Evolutionary conservation across 1,284 basidiomycete species (phyloP).

Genomic region (Rhodotorula sp.): DNA sequence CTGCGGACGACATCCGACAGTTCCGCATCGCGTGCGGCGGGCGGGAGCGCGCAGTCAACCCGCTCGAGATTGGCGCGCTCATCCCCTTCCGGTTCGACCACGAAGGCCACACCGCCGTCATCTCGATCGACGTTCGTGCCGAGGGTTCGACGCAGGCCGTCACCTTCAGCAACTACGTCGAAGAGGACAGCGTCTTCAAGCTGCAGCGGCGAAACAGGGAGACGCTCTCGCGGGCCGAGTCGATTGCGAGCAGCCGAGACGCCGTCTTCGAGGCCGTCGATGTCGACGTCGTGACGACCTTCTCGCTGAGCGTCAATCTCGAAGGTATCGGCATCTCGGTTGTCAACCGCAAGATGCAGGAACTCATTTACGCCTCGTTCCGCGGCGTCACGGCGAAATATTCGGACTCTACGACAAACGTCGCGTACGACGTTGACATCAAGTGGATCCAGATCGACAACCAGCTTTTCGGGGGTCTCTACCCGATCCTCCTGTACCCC

Average conservation of each 20-base stretch:
- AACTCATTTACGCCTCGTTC: constrained; percentile 85
- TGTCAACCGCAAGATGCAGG: constrained; percentile 81
- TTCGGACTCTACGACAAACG: constrained; percentile 74
- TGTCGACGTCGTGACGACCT: constrained; percentile 64
- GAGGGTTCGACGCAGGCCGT: constrained; percentile 84
- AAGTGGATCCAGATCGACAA: constrained; percentile 95
- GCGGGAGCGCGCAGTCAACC: constrained; percentile 74
- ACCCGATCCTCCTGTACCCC: constrained; percentile 93
- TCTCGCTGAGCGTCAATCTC: constrained; percentile 73
- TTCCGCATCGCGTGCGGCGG: constrained; percentile 64
- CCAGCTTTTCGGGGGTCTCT: constrained; percentile 93
- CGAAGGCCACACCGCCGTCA: constrained; percentile 42
- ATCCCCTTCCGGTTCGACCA: constrained; percentile 77
- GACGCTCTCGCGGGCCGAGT: constrained; percentile 65
- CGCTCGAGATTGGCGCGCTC: constrained; percentile 94
- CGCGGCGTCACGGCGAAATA: constrained; percentile 83
- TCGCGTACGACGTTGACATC: constrained; percentile 77
- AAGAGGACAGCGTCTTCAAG: constrained; percentile 86
- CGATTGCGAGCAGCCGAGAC: constrained; percentile 65
- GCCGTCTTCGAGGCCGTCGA: constrained; percentile 81
- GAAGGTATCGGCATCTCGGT: constrained; percentile 92
- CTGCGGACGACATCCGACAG: constrained; percentile 79
- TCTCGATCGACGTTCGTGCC: constrained; percentile 91
- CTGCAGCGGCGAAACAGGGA: constrained; percentile 60
- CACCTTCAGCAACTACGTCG: constrained; percentile 81